phyloP scores from a whole-genome alignment of 2,329 filamentous ascomycete genomes.

The Verticillium klebahnii region DNA sequence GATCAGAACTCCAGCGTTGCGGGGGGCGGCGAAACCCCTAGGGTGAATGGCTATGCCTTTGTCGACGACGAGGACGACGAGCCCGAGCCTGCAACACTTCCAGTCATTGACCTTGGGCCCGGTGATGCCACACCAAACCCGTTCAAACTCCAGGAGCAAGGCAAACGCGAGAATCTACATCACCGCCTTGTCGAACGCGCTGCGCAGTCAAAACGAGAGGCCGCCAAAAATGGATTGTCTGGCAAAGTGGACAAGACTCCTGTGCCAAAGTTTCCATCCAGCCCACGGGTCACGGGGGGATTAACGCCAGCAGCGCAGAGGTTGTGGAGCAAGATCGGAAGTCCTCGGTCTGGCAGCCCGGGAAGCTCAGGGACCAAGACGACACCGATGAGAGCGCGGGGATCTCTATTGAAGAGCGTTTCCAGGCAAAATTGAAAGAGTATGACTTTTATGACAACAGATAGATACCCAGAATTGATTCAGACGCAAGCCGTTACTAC shows the following conservation, averaged over 20 bases:
- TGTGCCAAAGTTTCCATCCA: constrained; percentile 67
- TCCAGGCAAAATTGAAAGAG: constrained; percentile 16
- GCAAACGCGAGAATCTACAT: constrained; percentile 75
- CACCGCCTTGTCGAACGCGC: constrained; percentile 83
- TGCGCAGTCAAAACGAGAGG: constrained; percentile 64
- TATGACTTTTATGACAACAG: neutral
- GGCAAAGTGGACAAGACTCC: constrained; percentile 56
- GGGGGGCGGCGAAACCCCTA: constrained; percentile 72
- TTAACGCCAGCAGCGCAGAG: constrained; percentile 73
- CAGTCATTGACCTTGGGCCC: constrained; percentile 53
- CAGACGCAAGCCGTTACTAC: neutral
- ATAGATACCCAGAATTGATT: neutral
- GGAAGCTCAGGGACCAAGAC: constrained; percentile 28
- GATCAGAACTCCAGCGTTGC: constrained; percentile 55
- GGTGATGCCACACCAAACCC: constrained; percentile 66
- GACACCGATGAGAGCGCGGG: constrained; percentile 31
- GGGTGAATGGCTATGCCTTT: constrained; percentile 90
- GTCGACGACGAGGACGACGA: constrained; percentile 73
- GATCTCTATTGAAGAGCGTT: constrained; percentile 31
- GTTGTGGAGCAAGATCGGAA: constrained; percentile 57
- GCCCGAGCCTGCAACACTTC: constrained; percentile 24
- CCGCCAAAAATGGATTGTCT: constrained; percentile 53
- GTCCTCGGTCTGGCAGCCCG: constrained; percentile 32
- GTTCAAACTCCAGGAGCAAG: constrained; percentile 72
- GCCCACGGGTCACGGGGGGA: constrained; percentile 49